Conservation (phyloP, 2,329 filamentous ascomycete species). For the Aspergillus oerlinghausenensis region DNA sequence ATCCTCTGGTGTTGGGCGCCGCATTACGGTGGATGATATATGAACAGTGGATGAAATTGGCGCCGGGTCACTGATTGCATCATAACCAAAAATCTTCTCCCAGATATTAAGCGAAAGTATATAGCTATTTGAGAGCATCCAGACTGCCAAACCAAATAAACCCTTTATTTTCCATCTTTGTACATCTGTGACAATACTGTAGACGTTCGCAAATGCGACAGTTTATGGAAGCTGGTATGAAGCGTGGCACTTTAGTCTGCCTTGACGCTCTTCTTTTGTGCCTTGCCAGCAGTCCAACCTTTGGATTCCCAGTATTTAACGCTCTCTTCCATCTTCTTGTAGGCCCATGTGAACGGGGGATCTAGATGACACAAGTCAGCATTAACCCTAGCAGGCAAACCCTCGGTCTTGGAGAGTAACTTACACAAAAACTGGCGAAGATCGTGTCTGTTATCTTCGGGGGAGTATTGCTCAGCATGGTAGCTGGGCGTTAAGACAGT, state of each 20-base stretch:
- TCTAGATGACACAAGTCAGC: constrained; percentile 15
- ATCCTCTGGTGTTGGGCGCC: not conserved
- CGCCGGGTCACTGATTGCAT: not conserved
- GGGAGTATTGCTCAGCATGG: constrained; percentile 50
- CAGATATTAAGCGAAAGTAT: not conserved
- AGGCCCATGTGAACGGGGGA: constrained; percentile 41
- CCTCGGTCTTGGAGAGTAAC: constrained; percentile 1
- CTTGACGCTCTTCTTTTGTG: constrained; percentile 34
- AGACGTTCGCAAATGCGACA: not conserved
- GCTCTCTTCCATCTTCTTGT: constrained; percentile 47
- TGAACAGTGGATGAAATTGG: not conserved
- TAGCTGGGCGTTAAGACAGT: constrained; percentile 57
- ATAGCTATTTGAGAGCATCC: not conserved
- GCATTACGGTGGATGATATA: not conserved
- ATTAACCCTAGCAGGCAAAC: not conserved
- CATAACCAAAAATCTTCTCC: not conserved
- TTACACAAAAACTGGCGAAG: constrained; percentile 51
- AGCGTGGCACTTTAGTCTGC: constrained; percentile 19
- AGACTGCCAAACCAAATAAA: not conserved
- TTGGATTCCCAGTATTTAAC: constrained; percentile 41
- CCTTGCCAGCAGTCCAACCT: constrained; percentile 29
- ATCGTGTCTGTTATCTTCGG: constrained; percentile 58
- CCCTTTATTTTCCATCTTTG: not conserved
- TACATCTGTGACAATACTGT: not conserved
- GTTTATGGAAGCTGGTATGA: not conserved